Evolutionary conservation across 1,284 basidiomycete species (phyloP).

Genomic region (Prillingera fragicola): DNA sequence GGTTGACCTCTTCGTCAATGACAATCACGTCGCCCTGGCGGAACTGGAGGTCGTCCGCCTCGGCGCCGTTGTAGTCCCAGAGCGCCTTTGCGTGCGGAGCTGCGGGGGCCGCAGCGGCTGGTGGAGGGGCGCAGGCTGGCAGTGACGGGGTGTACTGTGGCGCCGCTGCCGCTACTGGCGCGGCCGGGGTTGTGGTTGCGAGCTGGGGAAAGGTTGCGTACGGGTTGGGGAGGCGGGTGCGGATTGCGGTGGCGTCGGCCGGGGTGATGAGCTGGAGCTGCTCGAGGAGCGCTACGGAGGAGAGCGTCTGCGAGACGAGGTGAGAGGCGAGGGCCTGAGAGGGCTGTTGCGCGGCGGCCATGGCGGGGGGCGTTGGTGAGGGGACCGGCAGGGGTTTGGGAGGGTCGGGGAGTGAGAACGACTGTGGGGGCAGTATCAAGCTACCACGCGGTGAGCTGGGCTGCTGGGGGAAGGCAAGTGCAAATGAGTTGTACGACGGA

Average conservation of each 20-base stretch:
- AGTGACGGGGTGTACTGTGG: not conserved
- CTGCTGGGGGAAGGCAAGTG: too few relatives aligned
- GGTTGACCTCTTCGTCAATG: slow-evolving; percentile 45
- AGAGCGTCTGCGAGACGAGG: slow-evolving; percentile 39
- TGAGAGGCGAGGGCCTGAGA: slow-evolving; percentile 36
- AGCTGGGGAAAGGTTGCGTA: slow-evolving; percentile 20
- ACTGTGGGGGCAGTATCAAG: too few relatives aligned
- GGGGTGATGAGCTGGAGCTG: slow-evolving; percentile 29
- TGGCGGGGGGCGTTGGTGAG: too few relatives aligned
- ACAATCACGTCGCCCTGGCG: slow-evolving; percentile 37
- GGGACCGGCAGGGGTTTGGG: too few relatives aligned
- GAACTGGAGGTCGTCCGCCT: slow-evolving; percentile 40
- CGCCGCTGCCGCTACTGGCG: not conserved
- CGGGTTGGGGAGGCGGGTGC: slow-evolving; percentile 31
- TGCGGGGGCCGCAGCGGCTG: not conserved
- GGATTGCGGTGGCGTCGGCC: slow-evolving; percentile 33
- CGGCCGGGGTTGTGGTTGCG: slow-evolving; percentile 1
- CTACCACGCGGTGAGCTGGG: too few relatives aligned
- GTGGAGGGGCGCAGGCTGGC: not conserved
- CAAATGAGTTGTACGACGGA: too few relatives aligned
- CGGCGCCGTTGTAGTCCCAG: slow-evolving; percentile 43
- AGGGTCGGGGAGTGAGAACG: too few relatives aligned
- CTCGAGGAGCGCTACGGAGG: slow-evolving; percentile 36
- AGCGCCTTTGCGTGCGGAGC: slow-evolving; percentile 18
- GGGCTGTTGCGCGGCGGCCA: slow-evolving; percentile 14